Evolutionary conservation across 768 basidiomycete species (phyloP).

Genomic region (Podaxis sp.): DNA sequence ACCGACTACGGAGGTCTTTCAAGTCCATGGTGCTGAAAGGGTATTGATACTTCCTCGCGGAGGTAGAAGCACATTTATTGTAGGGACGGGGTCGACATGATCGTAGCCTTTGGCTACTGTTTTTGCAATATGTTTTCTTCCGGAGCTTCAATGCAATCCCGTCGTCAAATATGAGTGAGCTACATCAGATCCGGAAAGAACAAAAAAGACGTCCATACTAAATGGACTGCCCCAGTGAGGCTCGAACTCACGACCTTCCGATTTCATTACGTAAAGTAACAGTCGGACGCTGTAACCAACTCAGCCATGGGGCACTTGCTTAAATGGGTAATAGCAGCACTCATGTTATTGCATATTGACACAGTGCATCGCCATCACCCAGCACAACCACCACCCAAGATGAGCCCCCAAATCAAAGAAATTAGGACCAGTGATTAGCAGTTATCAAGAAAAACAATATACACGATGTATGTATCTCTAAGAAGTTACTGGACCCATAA

Average conservation of each 20-base stretch:
- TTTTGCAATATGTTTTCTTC: not conserved
- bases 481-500: too few relatives aligned
- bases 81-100: conserved; percentile 58
- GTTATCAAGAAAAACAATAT: too few relatives aligned
- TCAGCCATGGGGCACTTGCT: conserved; percentile 64
- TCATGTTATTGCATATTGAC: too few relatives aligned
- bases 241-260: conserved; percentile 70
- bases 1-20: conserved; percentile 75
- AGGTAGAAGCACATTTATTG: conserved; percentile 75
- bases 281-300: conserved; percentile 79
- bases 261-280: conserved; percentile 34
- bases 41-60: conserved; percentile 80
- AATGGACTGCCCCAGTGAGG: conserved; percentile 51
- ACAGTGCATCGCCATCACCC: too few relatives aligned
- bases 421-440: too few relatives aligned
- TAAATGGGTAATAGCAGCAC: too few relatives aligned
- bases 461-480: too few relatives aligned
- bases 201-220: conserved; percentile 8
- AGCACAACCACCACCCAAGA: too few relatives aligned
- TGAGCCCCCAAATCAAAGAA: too few relatives aligned
- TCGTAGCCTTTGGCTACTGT: not conserved
- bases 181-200: not conserved
- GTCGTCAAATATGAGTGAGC: not conserved
- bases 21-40: conserved; percentile 79
- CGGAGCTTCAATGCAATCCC: not conserved